Base-by-base conservation (phyloP, 2,329 filamentous ascomycete species). In the Diaporthe caulivora region DNA sequence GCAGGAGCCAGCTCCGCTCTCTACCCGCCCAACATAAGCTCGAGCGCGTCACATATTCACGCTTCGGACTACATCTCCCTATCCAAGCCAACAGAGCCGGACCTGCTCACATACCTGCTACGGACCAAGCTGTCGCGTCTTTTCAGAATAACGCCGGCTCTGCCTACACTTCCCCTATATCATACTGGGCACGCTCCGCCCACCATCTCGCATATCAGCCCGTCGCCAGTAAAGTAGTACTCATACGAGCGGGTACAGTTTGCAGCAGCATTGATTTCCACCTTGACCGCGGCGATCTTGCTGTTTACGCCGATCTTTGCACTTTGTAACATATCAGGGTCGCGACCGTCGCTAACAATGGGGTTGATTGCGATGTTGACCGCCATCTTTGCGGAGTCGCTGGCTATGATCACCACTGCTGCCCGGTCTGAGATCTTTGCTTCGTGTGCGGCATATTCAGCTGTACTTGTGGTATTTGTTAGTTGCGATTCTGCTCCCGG, bases 301-400 rank as follows among this genome's bases (percentile, higher is more conserved):
- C 40, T 73, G 10, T 67, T 73, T 17, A 4, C 54, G 15, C 73
- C 73, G 0, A 73, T 75, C 6, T 75, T 60, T 21, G 34, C 37
- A 7, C 47, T 74, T 13, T 72, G 74, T 24, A 62, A 70, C 49
- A 60, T 51, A 1, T 21, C 69, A 10, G n/a, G 34, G 15, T 51
- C 69, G 11, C 53, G 64, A 37, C 69, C 72, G 51, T 57, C 37
- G 9, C 31, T 70, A 11, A 75, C 72, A 11, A 42, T 75, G n/a
- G 72, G 72, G n/a, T 53, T 75, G 15, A 70, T 75, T 53, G 72
- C 69, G 3, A 34, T 75, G 24, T 74, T 75, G 31, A 70, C 72
- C 1, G 55, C 70, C 3, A 21, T 72, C 6, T 72, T 75, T 21
- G 64, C 74, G 21, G 24, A 42, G 0, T 42, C 58, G 10, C 60